Conservation (phyloP, 768 basidiomycete genomes). For the Neoboletus subvelutipes region DNA sequence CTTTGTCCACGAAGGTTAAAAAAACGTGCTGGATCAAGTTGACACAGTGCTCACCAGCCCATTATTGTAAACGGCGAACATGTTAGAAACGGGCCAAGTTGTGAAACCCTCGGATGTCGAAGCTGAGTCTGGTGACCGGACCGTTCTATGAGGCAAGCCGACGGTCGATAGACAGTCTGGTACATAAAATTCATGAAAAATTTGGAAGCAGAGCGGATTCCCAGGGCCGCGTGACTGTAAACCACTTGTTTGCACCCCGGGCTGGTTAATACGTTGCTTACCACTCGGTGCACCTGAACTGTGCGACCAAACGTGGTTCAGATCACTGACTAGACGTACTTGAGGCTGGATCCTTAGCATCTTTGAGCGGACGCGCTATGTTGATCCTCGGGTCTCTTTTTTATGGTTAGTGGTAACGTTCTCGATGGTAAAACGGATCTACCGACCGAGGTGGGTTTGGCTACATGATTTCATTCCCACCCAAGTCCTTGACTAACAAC, state of each 20-base stretch:
- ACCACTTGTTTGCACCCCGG: too few relatives aligned
- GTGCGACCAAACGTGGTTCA: not conserved
- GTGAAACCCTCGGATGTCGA: not conserved
- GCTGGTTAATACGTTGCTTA: too few relatives aligned
- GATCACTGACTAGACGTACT: not conserved
- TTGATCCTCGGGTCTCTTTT: not conserved
- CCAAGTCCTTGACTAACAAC: not conserved
- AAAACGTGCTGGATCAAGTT: not conserved
- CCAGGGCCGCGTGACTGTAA: too few relatives aligned
- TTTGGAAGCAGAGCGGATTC: too few relatives aligned
- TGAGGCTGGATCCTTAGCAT: not conserved
- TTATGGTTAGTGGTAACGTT: not conserved
- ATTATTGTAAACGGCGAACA: not conserved
- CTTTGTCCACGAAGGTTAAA: not conserved
- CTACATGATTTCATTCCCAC: not conserved
- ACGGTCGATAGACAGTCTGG: too few relatives aligned
- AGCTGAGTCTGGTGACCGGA: too few relatives aligned
- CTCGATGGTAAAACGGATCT: not conserved
- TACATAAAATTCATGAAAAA: too few relatives aligned
- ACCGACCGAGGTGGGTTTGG: not conserved
- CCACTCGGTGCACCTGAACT: not conserved
- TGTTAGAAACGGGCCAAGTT: not conserved
- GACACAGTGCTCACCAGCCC: not conserved
- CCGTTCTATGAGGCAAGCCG: too few relatives aligned
- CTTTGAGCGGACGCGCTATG: too few relatives aligned